Evolutionary conservation across 1,284 basidiomycete genomes (phyloP).

Genomic region (Tilletiaria anomala): DNA sequence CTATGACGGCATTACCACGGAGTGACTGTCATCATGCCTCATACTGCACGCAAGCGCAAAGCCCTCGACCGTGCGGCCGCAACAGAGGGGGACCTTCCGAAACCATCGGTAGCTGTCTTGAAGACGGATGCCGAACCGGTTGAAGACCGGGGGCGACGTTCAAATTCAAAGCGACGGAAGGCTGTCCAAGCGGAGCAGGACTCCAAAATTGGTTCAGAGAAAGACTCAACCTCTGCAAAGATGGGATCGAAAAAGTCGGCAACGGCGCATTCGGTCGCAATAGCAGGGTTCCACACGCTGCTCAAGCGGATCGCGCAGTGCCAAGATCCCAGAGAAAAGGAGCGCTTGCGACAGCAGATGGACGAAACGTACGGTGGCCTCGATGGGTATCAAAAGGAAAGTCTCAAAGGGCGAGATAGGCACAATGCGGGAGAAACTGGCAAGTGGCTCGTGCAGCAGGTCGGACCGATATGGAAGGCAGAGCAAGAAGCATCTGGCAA

Average conservation of each 20-base stretch:
- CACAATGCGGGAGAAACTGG: conserved; percentile 14
- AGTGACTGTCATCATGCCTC: no score
- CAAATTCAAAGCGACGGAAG: no score
- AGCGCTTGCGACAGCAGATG: conserved; percentile 4
- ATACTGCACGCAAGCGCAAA: no score
- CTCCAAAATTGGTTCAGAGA: no score
- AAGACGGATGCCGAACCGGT: no score
- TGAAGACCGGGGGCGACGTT: no score
- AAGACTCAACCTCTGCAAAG: no score
- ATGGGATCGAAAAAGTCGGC: background rate
- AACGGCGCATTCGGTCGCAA: background rate
- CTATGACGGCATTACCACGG: no score
- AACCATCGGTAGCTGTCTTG: no score
- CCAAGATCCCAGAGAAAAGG: conserved; percentile 12
- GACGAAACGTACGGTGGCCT: conserved; percentile 23
- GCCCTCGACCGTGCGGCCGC: no score
- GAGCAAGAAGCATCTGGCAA: conserved; percentile 5
- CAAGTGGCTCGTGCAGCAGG: conserved; percentile 29
- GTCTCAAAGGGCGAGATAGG: conserved; percentile 9
- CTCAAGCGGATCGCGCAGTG: conserved; percentile 31
- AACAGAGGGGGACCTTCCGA: no score
- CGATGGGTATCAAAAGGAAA: conserved; percentile 29
- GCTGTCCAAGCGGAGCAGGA: no score
- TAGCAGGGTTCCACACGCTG: conserved; percentile 21
- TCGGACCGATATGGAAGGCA: conserved; percentile 4